Evolutionary conservation across 2,329 filamentous ascomycete genomes (phyloP).

Genomic region (Cladosporium phlei): DNA sequence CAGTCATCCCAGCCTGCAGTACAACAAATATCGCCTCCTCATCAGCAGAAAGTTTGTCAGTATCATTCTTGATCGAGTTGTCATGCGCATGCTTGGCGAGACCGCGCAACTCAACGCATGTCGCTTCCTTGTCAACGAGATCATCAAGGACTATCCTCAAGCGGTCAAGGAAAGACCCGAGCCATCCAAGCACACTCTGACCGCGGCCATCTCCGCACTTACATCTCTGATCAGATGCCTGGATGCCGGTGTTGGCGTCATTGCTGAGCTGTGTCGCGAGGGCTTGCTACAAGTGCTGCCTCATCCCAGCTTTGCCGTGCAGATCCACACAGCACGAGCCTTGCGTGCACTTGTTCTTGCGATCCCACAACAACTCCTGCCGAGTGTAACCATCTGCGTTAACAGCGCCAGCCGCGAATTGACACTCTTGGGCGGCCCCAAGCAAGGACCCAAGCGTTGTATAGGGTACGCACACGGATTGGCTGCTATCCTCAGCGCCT

Average conservation of each 20-base stretch:
- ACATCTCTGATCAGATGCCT: slow-evolving; percentile 72
- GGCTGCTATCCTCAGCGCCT: slow-evolving; percentile 84
- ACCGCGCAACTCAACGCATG: slow-evolving; percentile 81
- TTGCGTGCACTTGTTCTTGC: slow-evolving; percentile 82
- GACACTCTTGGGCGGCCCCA: slow-evolving; percentile 65
- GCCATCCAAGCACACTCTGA: slow-evolving; percentile 79
- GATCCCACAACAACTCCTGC: slow-evolving; percentile 85
- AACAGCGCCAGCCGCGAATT: slow-evolving; percentile 89
- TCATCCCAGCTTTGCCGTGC: slow-evolving; percentile 93
- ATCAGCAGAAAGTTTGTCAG: slow-evolving; percentile 80
- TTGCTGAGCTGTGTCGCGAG: slow-evolving; percentile 82
- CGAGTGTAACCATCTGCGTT: slow-evolving; percentile 91
- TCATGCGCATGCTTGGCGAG: slow-evolving; percentile 81
- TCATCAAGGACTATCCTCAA: slow-evolving; percentile 92
- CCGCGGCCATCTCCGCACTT: slow-evolving; percentile 72
- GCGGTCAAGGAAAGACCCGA: slow-evolving; percentile 80
- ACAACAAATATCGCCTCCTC: slow-evolving; percentile 83
- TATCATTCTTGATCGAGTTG: slow-evolving; percentile 74
- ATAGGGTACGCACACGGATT: slow-evolving; percentile 88
- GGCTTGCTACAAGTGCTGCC: slow-evolving; percentile 83
- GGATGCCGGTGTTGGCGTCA: slow-evolving; percentile 72
- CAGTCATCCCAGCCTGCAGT: slow-evolving; percentile 66
- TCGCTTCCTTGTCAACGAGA: slow-evolving; percentile 74
- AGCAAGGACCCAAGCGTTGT: slow-evolving; percentile 77
- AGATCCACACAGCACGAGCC: slow-evolving; percentile 82